Conservation (phyloP, 768 basidiomycete genomes). For the Naematelia aurantialba region DNA sequence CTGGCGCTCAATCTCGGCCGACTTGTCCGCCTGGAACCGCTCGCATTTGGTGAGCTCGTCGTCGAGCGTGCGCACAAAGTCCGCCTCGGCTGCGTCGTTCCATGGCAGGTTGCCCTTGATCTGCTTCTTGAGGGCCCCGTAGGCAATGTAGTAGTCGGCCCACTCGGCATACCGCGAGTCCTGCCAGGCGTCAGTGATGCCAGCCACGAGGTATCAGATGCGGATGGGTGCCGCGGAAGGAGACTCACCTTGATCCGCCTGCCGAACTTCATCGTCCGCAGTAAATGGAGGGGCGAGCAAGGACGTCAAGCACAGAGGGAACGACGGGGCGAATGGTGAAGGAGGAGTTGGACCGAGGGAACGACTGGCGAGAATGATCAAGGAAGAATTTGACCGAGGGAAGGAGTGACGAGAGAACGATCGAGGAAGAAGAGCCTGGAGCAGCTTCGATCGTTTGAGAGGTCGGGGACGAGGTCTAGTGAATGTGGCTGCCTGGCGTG, state of each 20-base stretch:
- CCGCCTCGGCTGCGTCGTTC: conserved; percentile 72
- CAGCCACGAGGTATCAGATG: no score
- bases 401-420: not conserved
- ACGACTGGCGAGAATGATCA: no score
- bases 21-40: conserved; percentile 84
- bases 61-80: conserved; percentile 74
- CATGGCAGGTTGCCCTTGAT: conserved; percentile 77
- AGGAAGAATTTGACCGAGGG: no score
- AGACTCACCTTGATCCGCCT: conserved; percentile 43
- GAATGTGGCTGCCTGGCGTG: no score
- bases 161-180: conserved; percentile 83
- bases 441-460: no score
- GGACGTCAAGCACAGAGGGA: not conserved
- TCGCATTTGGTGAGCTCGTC: conserved; percentile 89
- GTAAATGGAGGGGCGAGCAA: not conserved
- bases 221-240: not conserved
- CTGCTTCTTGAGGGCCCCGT: conserved; percentile 80
- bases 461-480: no score
- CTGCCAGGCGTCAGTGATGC: conserved; percentile 51
- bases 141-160: conserved; percentile 85
- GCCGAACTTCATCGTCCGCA: conserved; percentile 45
- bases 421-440: not conserved
- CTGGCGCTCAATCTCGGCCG: conserved; percentile 67
- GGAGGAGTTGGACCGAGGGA: no score
- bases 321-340: not conserved